Base-by-base conservation (phyloP, 352 stramenopile species). In the Pythium oligandrum region DNA sequence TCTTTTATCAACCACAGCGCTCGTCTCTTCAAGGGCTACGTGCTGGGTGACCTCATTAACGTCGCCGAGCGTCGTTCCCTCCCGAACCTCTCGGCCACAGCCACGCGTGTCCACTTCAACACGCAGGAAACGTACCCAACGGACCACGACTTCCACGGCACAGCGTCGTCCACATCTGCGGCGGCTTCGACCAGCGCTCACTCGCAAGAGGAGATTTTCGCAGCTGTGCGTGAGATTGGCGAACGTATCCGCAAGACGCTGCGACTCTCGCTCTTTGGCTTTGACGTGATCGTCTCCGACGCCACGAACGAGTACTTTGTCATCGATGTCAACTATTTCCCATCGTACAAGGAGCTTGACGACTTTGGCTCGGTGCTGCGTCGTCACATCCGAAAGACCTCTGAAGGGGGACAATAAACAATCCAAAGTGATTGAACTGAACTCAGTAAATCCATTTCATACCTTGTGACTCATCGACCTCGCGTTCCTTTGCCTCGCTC, bases 251-350 rank as follows among this genome's bases (percentile, higher is more conserved):
- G 81, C n/a, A 55, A 82, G 35, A 61, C 75, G 44, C 62, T 90
- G 4, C 57, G 75, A 32, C 66, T 94, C 9, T 84, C 81, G 45
- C 65, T 94, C 10, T 94, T 94, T 54, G 83, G 83, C 44, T 94
- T 90, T 44, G 83, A 94, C 57, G 83, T 92, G 44, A 94, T 94
- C 66, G 56, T 92, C 38, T 77, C 74, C 30, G 72, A 88, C 54
- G 61, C 71, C 36, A 73, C 64, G 17, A 53, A 68, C 12, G 74
- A 82, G 33, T 64, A 86, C 31, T 80, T 76, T 45, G 83, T 94
- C 37, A 88, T 94, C 54, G 83, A 94, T 46, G 78, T 94, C 57
- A 94, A 94, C 64, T 94, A 94, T 62, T 94, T 94, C 51, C 83
- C 83, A 45, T 94, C 83, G 4, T 93, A 90, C 67, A 86, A 83